These are phyloP conservation scores for Xerocomellus chrysenteron DNA, from an alignment of 768 basidiomycete species.

Conservation along the genomic window DNA sequence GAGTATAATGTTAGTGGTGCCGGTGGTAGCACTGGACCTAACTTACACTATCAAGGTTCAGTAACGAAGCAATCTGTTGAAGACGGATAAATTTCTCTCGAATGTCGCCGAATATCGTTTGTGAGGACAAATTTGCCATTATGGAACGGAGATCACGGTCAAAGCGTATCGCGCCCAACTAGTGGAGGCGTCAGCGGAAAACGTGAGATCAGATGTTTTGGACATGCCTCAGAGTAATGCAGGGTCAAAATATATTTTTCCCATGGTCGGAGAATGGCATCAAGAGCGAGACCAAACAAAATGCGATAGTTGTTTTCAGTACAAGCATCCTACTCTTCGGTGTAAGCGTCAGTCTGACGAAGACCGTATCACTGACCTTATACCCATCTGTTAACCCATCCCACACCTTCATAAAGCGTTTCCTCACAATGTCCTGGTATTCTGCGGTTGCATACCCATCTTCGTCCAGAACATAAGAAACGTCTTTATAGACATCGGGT, in stretches of 20 bases:
- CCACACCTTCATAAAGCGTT: conserved; percentile 90
- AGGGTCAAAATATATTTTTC: conserved; percentile 82
- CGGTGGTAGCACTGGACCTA: neutral
- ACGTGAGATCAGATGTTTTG: neutral
- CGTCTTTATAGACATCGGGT: conserved; percentile 86
- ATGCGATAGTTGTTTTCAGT: conserved; percentile 86
- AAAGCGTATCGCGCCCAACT: conserved; percentile 96
- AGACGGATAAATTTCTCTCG: conserved; percentile 89
- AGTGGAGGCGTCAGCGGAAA: conserved; percentile 5
- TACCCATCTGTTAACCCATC: conserved; percentile 83
- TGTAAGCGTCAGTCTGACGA: neutral
- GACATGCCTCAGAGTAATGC: conserved; percentile 81
- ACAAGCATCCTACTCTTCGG: conserved; percentile 63
- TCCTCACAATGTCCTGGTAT: conserved; percentile 81
- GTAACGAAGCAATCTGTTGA: conserved; percentile 88
- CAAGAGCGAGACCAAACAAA: conserved; percentile 83
- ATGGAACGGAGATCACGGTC: conserved; percentile 89
- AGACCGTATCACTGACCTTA: conserved; percentile 50
- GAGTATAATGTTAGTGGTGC: conserved; percentile 5
- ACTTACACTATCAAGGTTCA: conserved; percentile 79
- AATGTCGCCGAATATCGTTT: conserved; percentile 86
- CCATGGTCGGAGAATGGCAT: conserved; percentile 91
- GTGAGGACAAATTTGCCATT: conserved; percentile 78
- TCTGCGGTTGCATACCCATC: conserved; percentile 82
- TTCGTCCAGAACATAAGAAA: conserved; percentile 87